A percentile compares a stretch with the other conserved stretches of the same genome.
Conservation (phyloP, 768 basidiomycete species). For the Lentinula sp. region DNA sequence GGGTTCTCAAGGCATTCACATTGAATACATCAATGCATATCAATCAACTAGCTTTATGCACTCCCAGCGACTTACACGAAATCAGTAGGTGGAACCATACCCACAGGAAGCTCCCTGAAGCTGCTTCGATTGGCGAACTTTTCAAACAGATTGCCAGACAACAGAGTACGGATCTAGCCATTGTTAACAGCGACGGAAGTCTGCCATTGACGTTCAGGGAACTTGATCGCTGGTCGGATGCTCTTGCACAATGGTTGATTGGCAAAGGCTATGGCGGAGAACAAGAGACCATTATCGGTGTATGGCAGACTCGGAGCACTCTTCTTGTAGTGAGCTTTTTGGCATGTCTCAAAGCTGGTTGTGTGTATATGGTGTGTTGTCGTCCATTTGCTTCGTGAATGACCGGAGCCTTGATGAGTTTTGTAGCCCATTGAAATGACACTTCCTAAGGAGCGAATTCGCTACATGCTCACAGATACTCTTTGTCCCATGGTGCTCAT, state of each 20-base stretch:
- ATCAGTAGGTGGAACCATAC: not conserved
- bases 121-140: not conserved
- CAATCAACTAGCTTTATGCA: not conserved
- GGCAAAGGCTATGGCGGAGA: not conserved
- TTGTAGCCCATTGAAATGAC: not conserved
- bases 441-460: not conserved
- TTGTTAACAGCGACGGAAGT: not conserved
- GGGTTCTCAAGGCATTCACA: not conserved
- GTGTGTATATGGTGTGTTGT: conserved; percentile 8
- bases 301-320: not conserved
- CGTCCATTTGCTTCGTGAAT: not conserved
- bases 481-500: not conserved
- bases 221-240: not conserved
- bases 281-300: not conserved
- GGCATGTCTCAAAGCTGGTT: not conserved
- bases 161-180: not conserved
- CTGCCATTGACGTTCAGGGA: not conserved
- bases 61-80: not conserved
- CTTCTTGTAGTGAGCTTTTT: not conserved
- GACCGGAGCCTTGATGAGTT: not conserved
- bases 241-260: not conserved
- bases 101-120: not conserved
- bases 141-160: not conserved
- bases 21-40: not conserved
- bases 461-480: not conserved